Evolutionary conservation across 2,329 filamentous ascomycete genomes (phyloP), one percentile per base, ranked within the genome.

Genomic region (Colletotrichum orchidophilum): DNA sequence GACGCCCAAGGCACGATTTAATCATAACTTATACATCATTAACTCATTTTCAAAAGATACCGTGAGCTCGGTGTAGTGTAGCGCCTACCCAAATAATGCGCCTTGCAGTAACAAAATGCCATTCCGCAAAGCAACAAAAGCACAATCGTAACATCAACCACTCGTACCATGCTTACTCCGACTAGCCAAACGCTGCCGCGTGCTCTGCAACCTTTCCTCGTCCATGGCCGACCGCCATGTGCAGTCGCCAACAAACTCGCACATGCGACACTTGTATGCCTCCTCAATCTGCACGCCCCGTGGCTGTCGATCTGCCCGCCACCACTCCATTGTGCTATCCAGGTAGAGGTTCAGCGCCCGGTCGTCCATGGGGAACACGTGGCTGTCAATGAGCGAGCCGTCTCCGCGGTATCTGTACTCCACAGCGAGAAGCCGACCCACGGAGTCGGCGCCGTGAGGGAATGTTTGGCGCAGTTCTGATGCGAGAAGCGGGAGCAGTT

Each of bases 181-280:
- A 33, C 59, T 42, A 1, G 58, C 69, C 3, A 71, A 31, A 35
- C 65, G 58, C 59, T 63, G 69, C 13, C 42, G 29, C 18, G 53
- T 59, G 5, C n/a, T 52, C 33, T 60, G 69, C 35, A 79, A 33
- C 7, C 75, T 74, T 77, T 93, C 90, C 71, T 90, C 86, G 65
- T 95, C 90, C 80, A 93, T 92, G 12, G 86, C 85, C 75, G 87
- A 85, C 46, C 95, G 86, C 96, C 96, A 98, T 13, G 88, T 87
- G 79, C 96, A 98, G 2, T 84, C 86, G 2, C 94, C 91, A 0
- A 87, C 89, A 80, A 98, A 98, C 74, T 97, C 94, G 77, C 96
- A 98, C 27, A 87, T 90, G 24, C 90, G 84, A 79, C 96, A 98
- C 80, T 98, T 98, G 82, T 92, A 97, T 0, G 94, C 93, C 75